phyloP scores from a whole-genome alignment of 192 early-diverging fungal species.

The Rhizophagus clarus region DNA sequence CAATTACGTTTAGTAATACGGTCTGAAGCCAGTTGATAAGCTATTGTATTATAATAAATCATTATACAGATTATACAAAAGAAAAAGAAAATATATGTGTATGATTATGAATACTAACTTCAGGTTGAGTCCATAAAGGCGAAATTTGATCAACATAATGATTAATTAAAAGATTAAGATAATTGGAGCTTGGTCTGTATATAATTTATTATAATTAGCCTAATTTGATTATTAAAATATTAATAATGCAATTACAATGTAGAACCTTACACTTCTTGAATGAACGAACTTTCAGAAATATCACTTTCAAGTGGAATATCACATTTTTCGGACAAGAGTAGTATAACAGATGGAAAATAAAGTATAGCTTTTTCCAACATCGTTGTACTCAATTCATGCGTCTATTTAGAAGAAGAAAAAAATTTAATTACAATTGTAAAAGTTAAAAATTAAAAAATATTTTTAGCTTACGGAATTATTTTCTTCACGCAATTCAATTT shows the following conservation, averaged over 20 bases:
- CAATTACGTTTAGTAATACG: background rate
- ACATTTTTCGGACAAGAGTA: constrained; percentile 65
- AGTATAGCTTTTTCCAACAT: constrained; percentile 71
- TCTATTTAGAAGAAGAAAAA: constrained; percentile 21
- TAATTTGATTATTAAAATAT: background rate
- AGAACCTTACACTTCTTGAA: constrained; percentile 39
- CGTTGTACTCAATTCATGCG: constrained; percentile 49
- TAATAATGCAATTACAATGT: background rate
- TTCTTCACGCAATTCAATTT: constrained; percentile 56
- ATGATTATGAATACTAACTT: constrained; percentile 38
- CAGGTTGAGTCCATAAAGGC: constrained; percentile 85
- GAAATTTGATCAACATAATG: constrained; percentile 76
- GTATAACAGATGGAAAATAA: constrained; percentile 70
- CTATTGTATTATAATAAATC: constrained; percentile 37
- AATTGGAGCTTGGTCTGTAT: constrained; percentile 31
- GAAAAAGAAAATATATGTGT: background rate
- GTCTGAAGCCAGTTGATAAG: constrained; percentile 50
- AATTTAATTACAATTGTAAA: constrained; percentile 2
- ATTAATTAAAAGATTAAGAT: constrained; percentile 64
- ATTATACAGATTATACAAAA: background rate
- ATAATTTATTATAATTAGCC: constrained; percentile 5
- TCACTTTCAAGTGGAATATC: constrained; percentile 59
- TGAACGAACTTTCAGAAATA: constrained; percentile 55
- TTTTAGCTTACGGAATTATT: constrained; percentile 19
- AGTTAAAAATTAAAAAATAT: background rate